Evolutionary conservation across 345 rosid genomes (phyloP), one percentile per base, ranked within the genome.

Genomic region (Lepidium sativum): DNA sequence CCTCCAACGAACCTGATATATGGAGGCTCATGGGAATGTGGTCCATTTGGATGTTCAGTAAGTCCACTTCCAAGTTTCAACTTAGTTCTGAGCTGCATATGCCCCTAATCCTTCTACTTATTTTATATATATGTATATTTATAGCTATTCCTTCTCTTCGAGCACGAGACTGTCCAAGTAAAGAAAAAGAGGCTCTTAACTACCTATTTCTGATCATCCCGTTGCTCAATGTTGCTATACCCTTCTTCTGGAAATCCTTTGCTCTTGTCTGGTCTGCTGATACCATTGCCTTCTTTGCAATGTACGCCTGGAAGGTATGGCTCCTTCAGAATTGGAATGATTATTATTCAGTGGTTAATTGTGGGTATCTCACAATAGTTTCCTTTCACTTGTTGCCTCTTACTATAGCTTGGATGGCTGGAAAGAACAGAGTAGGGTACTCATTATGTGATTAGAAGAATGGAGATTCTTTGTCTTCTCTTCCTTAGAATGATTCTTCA

Each of bases 21-120:
- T 89, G 97, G 97, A 89, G 98, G 76, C 73, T 92, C 44, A 89
- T 89, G 90, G 98, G 98, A 27, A 92, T 92, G 98, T 92, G 98
- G 98, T 92, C 98, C 18, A 89, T 92, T 65, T 87, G 98, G 98
- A 87, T 92, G 97, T 92, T 92, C 84, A 87, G 98, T 89, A 77
- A 81, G 96, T 81, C 47, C 0, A 32, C 16, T 45, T 17, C 31
- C 40, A 31, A n/a, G 0, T 15, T 43, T 18, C 45, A 23, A n/a
- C 40, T 55, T 47, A 1, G 3, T 60, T 51, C 33, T 23, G 12
- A 7, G 15, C 33, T 42, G 21, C 57, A n/a, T n/a, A 43, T 34
- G 9, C 44, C 38, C n/a, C n/a, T 27, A 7, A 12, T 33, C 54
- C 43, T 57, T 34, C 23, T 6, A 16, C 6, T 58, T 60, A 3